Evolutionary conservation across 352 stramenopile genomes (phyloP).

Genomic region (Phytophthora sp.): DNA sequence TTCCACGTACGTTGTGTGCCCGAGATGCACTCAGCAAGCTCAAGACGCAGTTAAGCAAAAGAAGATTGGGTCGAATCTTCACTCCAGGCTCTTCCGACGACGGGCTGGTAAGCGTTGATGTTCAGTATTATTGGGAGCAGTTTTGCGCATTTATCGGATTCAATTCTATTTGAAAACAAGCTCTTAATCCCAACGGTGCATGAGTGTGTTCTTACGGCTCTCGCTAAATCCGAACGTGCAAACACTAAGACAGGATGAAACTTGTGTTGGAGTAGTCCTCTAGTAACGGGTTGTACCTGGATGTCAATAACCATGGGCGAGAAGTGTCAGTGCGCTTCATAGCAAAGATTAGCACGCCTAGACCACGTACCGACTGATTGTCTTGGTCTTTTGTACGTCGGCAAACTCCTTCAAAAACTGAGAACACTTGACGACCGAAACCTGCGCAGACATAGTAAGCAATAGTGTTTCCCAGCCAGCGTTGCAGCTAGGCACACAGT

Average conservation of each 20-base stretch:
- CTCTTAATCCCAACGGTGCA: slow-evolving; percentile 1
- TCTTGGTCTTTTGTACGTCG: slow-evolving; percentile 79
- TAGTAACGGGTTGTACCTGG: slow-evolving; percentile 89
- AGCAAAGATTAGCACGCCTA: too few species aligned
- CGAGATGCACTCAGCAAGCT: slow-evolving; percentile 45
- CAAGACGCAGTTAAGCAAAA: slow-evolving; percentile 41
- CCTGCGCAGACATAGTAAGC: slow-evolving; percentile 31
- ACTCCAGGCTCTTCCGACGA: slow-evolving; percentile 42
- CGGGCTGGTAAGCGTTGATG: slow-evolving; percentile 22
- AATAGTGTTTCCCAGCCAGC: background rate
- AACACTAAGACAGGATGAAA: slow-evolving; percentile 82
- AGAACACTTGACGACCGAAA: slow-evolving; percentile 85
- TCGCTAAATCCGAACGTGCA: background rate
- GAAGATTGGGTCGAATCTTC: slow-evolving; percentile 51
- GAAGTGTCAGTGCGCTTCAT: too few species aligned
- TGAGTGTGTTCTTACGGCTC: background rate
- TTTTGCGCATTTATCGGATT: background rate
- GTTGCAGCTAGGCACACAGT: too few species aligned
- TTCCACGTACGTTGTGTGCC: slow-evolving; percentile 68
- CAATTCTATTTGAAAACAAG: slow-evolving; percentile 16
- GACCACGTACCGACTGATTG: slow-evolving; percentile 75
- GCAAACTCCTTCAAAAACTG: slow-evolving; percentile 85
- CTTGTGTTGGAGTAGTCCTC: slow-evolving; percentile 92
- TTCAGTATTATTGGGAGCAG: slow-evolving; percentile 11
- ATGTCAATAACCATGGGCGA: background rate